Conservation (phyloP, 192 early-diverging fungal species). For the Backusella tuberculispora region DNA sequence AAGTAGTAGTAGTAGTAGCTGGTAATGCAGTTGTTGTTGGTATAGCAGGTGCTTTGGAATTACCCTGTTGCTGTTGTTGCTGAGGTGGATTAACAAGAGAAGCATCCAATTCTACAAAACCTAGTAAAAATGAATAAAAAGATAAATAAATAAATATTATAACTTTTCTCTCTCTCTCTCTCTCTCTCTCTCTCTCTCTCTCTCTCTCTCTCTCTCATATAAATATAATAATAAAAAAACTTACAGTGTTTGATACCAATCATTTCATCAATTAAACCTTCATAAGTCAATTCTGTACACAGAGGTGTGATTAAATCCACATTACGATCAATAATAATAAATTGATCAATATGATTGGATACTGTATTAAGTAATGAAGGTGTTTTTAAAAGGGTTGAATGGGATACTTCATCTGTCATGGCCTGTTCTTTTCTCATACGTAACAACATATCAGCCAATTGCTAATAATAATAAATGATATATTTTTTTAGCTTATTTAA, state of each 20-base stretch:
- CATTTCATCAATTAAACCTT: constrained; percentile 94
- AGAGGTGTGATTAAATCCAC: constrained; percentile 93
- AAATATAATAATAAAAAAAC: constrained; percentile 31
- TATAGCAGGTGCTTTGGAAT: constrained; percentile 22
- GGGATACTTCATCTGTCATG: constrained; percentile 53
- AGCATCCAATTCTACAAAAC: constrained; percentile 78
- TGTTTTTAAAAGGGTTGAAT: constrained; percentile 40
- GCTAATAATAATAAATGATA: too few species aligned
- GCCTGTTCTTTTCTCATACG: constrained; percentile 85
- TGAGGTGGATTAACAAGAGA: constrained; percentile 53
- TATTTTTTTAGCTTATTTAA: background rate
- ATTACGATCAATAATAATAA: constrained; percentile 89
- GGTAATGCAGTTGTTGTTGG: constrained; percentile 34
- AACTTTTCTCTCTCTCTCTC: background rate
- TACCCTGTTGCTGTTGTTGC: background rate
- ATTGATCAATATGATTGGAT: constrained; percentile 73
- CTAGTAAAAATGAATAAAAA: constrained; percentile 37
- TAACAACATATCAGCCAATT: constrained; percentile 73
- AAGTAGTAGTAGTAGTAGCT: constrained; percentile 21
- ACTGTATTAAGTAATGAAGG: constrained; percentile 45
- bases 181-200: too few species aligned
- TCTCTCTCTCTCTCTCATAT: too few species aligned
- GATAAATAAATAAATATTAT: background rate
- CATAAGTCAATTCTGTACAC: constrained; percentile 95
- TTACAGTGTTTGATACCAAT: constrained; percentile 80